A percentile compares a stretch with the other conserved stretches of the same genome.
Conservation (phyloP, 129 eudicot species). For the Escallonia rubra region DNA sequence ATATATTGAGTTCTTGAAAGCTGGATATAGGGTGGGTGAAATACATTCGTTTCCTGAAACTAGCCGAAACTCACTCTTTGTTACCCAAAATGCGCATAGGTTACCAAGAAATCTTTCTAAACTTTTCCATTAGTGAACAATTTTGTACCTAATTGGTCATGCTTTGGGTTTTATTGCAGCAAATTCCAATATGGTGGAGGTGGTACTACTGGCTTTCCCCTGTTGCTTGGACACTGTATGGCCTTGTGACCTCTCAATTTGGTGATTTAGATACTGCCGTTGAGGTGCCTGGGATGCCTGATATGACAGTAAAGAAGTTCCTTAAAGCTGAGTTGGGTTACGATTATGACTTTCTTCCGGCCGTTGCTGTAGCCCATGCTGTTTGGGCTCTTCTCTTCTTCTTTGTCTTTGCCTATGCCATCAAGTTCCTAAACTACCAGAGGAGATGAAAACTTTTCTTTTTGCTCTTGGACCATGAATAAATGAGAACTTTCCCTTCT, state of each 20-base stretch:
- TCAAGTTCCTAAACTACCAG: constrained; percentile 36
- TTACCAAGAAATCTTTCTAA: no score
- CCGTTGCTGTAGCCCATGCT: constrained; percentile 32
- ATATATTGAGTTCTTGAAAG: no score
- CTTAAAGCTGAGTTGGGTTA: constrained; percentile 27
- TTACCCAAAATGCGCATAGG: no score
- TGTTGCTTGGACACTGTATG: constrained; percentile 50
- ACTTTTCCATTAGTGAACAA: not conserved
- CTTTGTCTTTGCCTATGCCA: constrained; percentile 34
- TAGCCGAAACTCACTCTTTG: no score
- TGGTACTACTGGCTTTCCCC: constrained; percentile 54
- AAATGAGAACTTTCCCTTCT: no score
- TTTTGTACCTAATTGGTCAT: not conserved
- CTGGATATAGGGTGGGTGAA: no score
- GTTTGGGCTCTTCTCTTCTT: constrained; percentile 22
- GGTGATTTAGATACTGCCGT: constrained; percentile 22
- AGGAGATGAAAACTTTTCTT: constrained; percentile 11
- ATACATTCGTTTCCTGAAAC: no score
- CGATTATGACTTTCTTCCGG: constrained; percentile 23
- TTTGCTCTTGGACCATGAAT: no score
- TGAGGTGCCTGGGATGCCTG: constrained; percentile 18
- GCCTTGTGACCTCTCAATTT: constrained; percentile 29
- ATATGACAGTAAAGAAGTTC: constrained; percentile 18
- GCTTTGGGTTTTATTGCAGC: constrained; percentile 20
- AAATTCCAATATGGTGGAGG: constrained; percentile 53